Percentiles rank a stretch among this genome's conserved stretches.
phyloP scores from a whole-genome alignment of 2,329 filamentous ascomycete species.

The Aspergillus novoparasiticus region DNA sequence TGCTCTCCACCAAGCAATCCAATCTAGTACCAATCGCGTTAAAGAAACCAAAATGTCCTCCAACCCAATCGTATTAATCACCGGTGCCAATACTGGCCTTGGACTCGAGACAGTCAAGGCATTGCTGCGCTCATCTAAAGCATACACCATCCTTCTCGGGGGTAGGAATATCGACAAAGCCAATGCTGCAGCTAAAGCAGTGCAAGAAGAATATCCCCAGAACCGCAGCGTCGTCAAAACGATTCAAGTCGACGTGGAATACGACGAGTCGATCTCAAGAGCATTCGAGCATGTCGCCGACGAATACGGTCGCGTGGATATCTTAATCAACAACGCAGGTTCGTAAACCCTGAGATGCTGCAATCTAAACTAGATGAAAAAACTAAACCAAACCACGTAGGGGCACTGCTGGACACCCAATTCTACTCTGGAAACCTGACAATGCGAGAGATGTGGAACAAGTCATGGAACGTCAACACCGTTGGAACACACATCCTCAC shows the following conservation, averaged over 20 bases:
- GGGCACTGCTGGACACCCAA: conserved; percentile 32
- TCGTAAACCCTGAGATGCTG: conserved; percentile 10
- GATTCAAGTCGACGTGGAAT: conserved; percentile 57
- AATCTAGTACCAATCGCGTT: neutral
- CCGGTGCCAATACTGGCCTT: conserved; percentile 64
- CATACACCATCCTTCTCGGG: conserved; percentile 61
- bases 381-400: neutral
- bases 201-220: conserved; percentile 45
- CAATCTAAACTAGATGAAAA: no score
- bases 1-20: neutral
- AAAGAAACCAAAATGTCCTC: neutral
- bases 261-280: conserved; percentile 55
- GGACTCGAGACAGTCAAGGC: conserved; percentile 62
- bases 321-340: conserved; percentile 62
- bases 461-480: conserved; percentile 55
- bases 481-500: conserved; percentile 50
- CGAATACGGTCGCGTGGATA: conserved; percentile 53
- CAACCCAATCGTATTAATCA: conserved; percentile 55
- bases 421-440: conserved; percentile 28
- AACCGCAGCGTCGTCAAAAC: conserved; percentile 36
- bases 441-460: conserved; percentile 49
- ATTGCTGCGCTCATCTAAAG: conserved; percentile 49
- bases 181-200: conserved; percentile 46
- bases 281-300: conserved; percentile 48
- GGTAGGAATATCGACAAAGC: conserved; percentile 56